phyloP scores from a whole-genome alignment of 129 eudicot species.

The Kitagawia praeruptora region DNA sequence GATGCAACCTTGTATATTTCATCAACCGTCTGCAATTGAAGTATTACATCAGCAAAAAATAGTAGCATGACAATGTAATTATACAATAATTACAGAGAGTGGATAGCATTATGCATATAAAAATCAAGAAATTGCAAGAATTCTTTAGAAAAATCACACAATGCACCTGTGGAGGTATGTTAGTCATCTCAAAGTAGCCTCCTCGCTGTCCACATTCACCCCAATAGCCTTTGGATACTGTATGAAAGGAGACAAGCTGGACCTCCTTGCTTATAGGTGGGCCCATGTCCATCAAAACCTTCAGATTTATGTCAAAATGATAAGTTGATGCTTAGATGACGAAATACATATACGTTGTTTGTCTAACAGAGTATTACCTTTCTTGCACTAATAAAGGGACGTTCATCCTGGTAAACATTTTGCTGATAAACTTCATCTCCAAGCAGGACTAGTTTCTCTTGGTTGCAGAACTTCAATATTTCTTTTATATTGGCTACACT shows the following conservation, averaged over 20 bases:
- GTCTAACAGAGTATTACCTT: constrained; percentile 43
- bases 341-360: neutral
- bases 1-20: constrained; percentile 98
- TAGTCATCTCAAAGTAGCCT: constrained; percentile 98
- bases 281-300: constrained; percentile 97
- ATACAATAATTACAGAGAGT: neutral
- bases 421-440: constrained; percentile 99
- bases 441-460: constrained; percentile 68
- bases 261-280: constrained; percentile 78
- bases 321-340: neutral
- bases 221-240: constrained; percentile 91
- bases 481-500: constrained; percentile 67
- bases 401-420: constrained; percentile 93
- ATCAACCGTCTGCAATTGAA: constrained; percentile 73
- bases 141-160: neutral
- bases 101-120: too few relatives aligned
- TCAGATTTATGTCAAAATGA: constrained; percentile 6
- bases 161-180: constrained; percentile 80
- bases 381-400: constrained; percentile 89
- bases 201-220: constrained; percentile 99
- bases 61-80: neutral
- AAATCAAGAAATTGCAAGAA: neutral
- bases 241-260: constrained; percentile 92
- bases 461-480: constrained; percentile 63
- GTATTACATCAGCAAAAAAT: neutral